Evolutionary conservation across 2,329 filamentous ascomycete species (phyloP).

Genomic region (Aureobasidium sp.): DNA sequence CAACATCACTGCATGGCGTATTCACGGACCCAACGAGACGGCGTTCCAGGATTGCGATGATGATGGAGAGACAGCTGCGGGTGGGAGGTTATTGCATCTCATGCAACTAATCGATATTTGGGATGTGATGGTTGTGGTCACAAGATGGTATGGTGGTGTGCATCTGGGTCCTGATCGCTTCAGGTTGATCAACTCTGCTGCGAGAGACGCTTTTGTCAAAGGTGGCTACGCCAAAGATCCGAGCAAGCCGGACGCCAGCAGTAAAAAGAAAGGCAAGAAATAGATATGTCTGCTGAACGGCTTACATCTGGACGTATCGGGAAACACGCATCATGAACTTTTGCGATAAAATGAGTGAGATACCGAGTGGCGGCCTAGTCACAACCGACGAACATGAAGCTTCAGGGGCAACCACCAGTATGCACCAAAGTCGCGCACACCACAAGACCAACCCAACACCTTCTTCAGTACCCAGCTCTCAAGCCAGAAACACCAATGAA

Average conservation of each 20-base stretch:
- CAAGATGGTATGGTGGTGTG: conserved; percentile 89
- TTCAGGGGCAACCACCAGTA: too few relatives aligned
- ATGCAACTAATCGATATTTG: conserved; percentile 94
- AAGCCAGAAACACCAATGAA: not conserved
- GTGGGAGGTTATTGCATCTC: conserved; percentile 73
- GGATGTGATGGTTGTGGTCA: conserved; percentile 88
- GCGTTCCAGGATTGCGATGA: conserved; percentile 89
- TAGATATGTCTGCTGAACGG: not conserved
- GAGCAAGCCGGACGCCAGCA: conserved; percentile 20
- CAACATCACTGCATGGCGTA: conserved; percentile 92
- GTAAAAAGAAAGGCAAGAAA: conserved; percentile 14
- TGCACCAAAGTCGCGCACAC: too few relatives aligned
- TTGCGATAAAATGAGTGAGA: not conserved
- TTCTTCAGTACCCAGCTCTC: not conserved
- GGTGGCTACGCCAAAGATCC: conserved; percentile 59
- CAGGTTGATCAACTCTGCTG: conserved; percentile 77
- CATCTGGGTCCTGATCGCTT: conserved; percentile 85
- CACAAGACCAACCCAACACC: not conserved
- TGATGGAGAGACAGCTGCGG: conserved; percentile 90
- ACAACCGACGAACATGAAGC: not conserved
- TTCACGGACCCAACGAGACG: conserved; percentile 46
- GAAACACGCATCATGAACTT: too few relatives aligned
- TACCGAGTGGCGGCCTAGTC: not conserved
- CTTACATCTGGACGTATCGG: too few relatives aligned
- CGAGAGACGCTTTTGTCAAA: conserved; percentile 72